Evolutionary conservation across 805 yeast species (phyloP).

Genomic region (Sungouiella thailandica): DNA sequence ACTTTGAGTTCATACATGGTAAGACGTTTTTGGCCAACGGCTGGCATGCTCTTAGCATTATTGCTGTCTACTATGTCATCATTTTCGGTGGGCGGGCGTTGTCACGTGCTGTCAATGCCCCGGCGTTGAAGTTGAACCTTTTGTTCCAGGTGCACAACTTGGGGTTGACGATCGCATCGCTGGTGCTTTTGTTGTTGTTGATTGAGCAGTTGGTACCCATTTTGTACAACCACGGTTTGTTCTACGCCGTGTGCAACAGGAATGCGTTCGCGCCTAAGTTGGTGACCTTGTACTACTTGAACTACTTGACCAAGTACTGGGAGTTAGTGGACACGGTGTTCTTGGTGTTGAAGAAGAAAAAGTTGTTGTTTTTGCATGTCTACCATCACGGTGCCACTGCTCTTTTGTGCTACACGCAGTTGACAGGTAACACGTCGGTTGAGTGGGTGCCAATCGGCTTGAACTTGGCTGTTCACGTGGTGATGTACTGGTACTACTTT

Average conservation of each 20-base stretch:
- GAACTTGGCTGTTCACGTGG: slow-evolving; percentile 88
- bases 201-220: slow-evolving; percentile 86
- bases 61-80: slow-evolving; percentile 34
- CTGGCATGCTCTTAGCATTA: slow-evolving; percentile 44
- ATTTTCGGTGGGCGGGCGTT: slow-evolving; percentile 69
- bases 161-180: slow-evolving; percentile 63
- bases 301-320: slow-evolving; percentile 82
- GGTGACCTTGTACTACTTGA: slow-evolving; percentile 82
- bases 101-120: slow-evolving; percentile 44
- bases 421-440: slow-evolving; percentile 83
- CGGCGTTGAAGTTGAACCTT: slow-evolving; percentile 68
- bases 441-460: slow-evolving; percentile 92
- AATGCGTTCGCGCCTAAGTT: slow-evolving; percentile 80
- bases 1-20: slow-evolving; percentile 64
- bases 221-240: slow-evolving; percentile 66
- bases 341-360: slow-evolving; percentile 87
- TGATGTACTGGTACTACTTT: slow-evolving; percentile 98
- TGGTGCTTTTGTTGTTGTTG: slow-evolving; percentile 59
- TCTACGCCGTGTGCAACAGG: slow-evolving; percentile 75
- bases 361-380: slow-evolving; percentile 86
- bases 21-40: slow-evolving; percentile 65
- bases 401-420: slow-evolving; percentile 85
- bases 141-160: slow-evolving; percentile 86
- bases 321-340: slow-evolving; percentile 91
- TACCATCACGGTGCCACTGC: slow-evolving; percentile 99